Evolutionary conservation across 352 stramenopile species (phyloP).

Genomic region (Globisporangium paroecandrum): DNA sequence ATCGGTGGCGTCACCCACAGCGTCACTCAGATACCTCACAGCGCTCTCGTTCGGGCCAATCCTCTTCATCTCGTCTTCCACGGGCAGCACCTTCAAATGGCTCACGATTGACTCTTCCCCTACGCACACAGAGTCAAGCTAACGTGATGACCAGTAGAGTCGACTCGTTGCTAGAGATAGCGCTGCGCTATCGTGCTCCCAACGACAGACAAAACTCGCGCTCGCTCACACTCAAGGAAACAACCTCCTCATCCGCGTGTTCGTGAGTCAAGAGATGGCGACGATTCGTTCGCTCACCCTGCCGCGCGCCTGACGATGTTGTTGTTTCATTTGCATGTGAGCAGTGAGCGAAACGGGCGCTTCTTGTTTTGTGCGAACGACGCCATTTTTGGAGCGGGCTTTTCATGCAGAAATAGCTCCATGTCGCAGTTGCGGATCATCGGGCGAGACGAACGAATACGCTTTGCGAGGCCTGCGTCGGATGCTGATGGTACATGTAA

Average conservation of each 20-base stretch:
- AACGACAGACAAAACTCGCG: background rate
- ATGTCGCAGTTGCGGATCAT: background rate
- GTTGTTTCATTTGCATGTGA: background rate
- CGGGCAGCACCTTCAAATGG: conserved; percentile 18
- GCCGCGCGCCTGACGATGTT: background rate
- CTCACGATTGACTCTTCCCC: conserved; percentile 5
- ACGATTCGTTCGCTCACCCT: background rate
- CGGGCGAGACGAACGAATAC: background rate
- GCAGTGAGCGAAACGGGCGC: background rate
- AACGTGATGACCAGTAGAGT: background rate
- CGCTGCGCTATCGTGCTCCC: background rate
- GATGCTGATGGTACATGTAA: too few relatives aligned
- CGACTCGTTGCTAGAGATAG: background rate
- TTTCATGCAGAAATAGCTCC: background rate
- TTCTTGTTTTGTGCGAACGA: background rate
- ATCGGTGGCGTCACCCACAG: background rate
- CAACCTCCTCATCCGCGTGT: background rate
- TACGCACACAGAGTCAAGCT: background rate
- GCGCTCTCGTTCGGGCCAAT: conserved; percentile 7
- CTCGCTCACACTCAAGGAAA: background rate
- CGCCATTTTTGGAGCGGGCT: background rate
- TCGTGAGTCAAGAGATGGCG: background rate
- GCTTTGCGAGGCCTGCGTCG: background rate
- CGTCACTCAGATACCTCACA: conserved; percentile 8
- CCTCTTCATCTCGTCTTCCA: conserved; percentile 12